phyloP scores from a whole-genome alignment of 805 yeast species.

The Blastobotrys attinorum region DNA sequence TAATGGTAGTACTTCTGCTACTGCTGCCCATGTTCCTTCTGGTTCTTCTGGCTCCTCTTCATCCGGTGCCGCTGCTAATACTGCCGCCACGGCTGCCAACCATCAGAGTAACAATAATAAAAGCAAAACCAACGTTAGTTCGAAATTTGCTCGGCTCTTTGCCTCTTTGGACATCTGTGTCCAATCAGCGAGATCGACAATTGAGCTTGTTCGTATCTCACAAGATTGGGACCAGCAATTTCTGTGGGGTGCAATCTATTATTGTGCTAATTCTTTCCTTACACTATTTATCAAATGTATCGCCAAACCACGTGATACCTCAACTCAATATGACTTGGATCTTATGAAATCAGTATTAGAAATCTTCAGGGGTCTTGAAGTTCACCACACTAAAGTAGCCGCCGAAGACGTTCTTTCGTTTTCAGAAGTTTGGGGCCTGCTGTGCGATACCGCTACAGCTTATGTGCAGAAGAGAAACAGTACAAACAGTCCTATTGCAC shows the following conservation, averaged over 20 bases:
- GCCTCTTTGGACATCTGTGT: conserved; percentile 15
- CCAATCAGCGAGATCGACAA: conserved; percentile 15
- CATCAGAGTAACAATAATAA: too few relatives aligned
- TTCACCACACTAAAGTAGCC: background rate
- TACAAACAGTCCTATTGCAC: background rate
- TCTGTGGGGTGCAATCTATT: conserved; percentile 10
- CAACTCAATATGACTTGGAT: conserved; percentile 13
- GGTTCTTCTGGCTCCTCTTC: too few relatives aligned
- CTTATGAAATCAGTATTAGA: conserved; percentile 5
- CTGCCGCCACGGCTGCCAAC: too few relatives aligned
- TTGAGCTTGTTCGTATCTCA: conserved; percentile 12
- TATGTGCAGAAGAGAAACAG: conserved; percentile 8
- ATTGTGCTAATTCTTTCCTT: conserved; percentile 11
- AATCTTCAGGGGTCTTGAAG: background rate
- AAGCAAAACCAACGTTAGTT: too few relatives aligned
- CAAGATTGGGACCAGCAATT: conserved; percentile 8
- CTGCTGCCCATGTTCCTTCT: too few relatives aligned
- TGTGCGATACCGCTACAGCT: conserved; percentile 1
- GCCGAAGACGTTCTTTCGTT: background rate
- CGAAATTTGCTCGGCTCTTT: conserved; percentile 13
- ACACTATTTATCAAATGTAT: conserved; percentile 17
- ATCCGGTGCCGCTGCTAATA: too few relatives aligned
- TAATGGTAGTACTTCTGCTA: background rate
- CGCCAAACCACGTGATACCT: conserved; percentile 12
- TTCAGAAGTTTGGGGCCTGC: conserved; percentile 9